A percentile compares a stretch with the other conserved stretches of the same genome.
These are phyloP conservation scores for Lathyrus sativus DNA, from an alignment of 306 rosid species.

Conservation along the genomic window DNA sequence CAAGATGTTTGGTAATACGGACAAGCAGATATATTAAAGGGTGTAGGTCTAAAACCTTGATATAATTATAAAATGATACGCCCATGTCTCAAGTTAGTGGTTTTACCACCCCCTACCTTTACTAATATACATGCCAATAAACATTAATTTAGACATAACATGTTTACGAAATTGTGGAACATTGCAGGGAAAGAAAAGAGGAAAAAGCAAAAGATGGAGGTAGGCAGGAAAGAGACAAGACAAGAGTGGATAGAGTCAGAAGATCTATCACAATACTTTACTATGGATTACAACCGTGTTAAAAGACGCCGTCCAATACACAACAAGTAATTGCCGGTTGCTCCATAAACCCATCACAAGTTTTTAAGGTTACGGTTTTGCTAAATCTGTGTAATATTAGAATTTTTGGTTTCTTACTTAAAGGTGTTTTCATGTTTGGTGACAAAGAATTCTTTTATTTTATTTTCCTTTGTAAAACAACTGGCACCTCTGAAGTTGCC, in stretches of 20 bases:
- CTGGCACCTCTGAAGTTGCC: background rate
- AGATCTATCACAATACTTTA: slow-evolving; percentile 52
- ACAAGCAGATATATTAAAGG: no score
- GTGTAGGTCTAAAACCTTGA: no score
- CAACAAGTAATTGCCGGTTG: slow-evolving; percentile 59
- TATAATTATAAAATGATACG: no score
- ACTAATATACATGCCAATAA: no score
- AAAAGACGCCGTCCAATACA: slow-evolving; percentile 74
- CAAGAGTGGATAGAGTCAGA: slow-evolving; percentile 48
- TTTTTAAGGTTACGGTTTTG: slow-evolving; percentile 37
- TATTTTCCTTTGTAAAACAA: no score
- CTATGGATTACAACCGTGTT: slow-evolving; percentile 65
- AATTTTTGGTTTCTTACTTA: background rate
- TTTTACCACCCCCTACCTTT: no score
- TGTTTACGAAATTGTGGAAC: slow-evolving; percentile 35
- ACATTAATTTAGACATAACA: background rate
- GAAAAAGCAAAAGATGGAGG: slow-evolving; percentile 40
- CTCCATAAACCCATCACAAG: slow-evolving; percentile 45
- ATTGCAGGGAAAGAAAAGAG: slow-evolving; percentile 39
- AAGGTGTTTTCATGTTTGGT: background rate
- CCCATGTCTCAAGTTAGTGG: no score
- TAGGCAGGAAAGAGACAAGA: slow-evolving; percentile 49
- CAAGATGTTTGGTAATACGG: no score
- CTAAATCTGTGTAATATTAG: slow-evolving; percentile 39
- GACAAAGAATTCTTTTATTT: background rate